Evolutionary conservation across 306 rosid genomes (phyloP).

Genomic region (Rosa persica): DNA sequence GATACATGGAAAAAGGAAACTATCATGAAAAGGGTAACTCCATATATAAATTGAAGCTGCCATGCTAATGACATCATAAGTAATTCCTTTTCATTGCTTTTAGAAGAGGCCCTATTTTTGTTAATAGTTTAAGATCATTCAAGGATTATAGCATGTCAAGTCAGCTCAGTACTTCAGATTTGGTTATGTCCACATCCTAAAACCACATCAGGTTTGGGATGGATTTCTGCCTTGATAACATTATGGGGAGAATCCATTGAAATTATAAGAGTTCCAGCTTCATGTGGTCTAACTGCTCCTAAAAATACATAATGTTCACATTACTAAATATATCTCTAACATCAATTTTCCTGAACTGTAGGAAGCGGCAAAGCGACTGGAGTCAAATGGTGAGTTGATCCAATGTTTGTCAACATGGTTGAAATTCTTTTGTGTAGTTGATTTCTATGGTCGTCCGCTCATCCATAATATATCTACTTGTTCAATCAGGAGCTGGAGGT

Average conservation of each 20-base stretch:
- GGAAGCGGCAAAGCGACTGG: conserved; percentile 63
- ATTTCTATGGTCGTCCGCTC: conserved; percentile 18
- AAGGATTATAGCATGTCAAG: not conserved
- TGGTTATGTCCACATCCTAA: not conserved
- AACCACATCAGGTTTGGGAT: not conserved
- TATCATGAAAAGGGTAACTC: conserved; percentile 58
- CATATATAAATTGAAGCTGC: conserved; percentile 8
- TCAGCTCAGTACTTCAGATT: conserved; percentile 1
- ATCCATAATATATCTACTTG: conserved; percentile 9
- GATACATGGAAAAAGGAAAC: conserved; percentile 96
- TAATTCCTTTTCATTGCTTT: not conserved
- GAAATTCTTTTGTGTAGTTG: not conserved
- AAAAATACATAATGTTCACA: not conserved
- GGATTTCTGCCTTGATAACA: not conserved
- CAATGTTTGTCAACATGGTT: conserved; percentile 5
- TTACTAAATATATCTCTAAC: conserved; percentile 27
- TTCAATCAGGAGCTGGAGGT: conserved; percentile 52
- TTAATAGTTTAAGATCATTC: not conserved
- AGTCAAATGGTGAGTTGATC: conserved; percentile 54
- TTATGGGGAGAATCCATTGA: not conserved
- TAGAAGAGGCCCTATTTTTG: not conserved
- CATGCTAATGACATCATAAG: not conserved
- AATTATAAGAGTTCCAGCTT: not conserved
- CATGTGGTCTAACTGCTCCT: not conserved
- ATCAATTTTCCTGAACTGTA: conserved; percentile 38